Evolutionary conservation across 139 green algal genomes (phyloP), one percentile per base, ranked within the genome.

Genomic region (Chlorella ohadii): DNA sequence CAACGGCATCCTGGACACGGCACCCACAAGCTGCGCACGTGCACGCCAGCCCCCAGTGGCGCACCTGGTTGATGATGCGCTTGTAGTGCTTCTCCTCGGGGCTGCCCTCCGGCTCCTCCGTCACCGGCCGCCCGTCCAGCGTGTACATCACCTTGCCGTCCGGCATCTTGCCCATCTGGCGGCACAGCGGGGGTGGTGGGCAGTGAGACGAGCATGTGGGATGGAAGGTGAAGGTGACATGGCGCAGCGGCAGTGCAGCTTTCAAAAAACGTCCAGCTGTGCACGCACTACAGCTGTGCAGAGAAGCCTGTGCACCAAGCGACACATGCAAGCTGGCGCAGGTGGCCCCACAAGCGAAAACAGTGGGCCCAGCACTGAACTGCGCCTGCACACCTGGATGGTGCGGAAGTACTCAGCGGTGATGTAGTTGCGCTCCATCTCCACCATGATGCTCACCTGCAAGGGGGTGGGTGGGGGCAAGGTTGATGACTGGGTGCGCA

Each of bases 351-450:
- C 44, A 51, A 51, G 9, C 44, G 44, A 51, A 51, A 9, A 51
- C 44, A 41, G 33, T 28, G 16, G 7, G 19, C 33, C 65, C 31
- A 33, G 64, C 17, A 39, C 33, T 4, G 12, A 6, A 6, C 64
- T 27, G 33, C 34, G 20, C 13, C 68, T 22, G 16, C 68, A 2
- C 76, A 82, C 76, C 76, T 82, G 82, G 66, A 90, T 88, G 39
- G 82, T 87, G 65, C 86, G 75, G 92, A 98, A 98, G 86, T 98
- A 95, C 73, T 96, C 94, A 22, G 95, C 95, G 0, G 94, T 98
- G 47, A 98, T 93, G 91, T 98, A 98, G 66, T 90, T 94, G 44
- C 92, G 91, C 92, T 98, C 95, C 95, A 98, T 98, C 86, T 98
- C 95, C 71, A 98, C 95, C 89, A 98, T 93, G 61, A 89, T 92